Base-by-base conservation (phyloP, 495 filamentous ascomycete genomes). In the Filosporella fistucella region DNA sequence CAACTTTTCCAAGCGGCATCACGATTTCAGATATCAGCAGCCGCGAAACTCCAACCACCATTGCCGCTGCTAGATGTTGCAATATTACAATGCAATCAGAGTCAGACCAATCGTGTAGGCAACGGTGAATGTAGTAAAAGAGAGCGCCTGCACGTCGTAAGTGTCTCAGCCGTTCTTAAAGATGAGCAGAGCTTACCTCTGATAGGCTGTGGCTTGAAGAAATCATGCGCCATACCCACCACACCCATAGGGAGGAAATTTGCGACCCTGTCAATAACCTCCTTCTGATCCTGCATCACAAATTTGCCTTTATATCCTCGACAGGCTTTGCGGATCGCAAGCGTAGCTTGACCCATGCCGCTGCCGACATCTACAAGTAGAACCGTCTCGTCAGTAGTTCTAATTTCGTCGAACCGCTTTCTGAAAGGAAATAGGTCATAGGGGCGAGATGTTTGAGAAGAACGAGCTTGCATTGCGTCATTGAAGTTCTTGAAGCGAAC, bases 241-340 rank as follows among this genome's bases (percentile, higher is more conserved):
- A 82, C 67, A 0, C 73, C 71, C 2, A 47, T 52, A 17, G 65
- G 47, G 10, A 35, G 18, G 17, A 28, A 14, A 14, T 8, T 3
- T 6, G 14, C 35, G 12, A 52, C 20, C 9, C 56, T 51, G 2
- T 58, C 52, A 10, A 80, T 47, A 1, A 65, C 66, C 23, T 63
- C 54, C 3, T 70, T 60, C 0, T 74, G 58, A 46, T 85, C 80
- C 46, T 84, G 77, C 2, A 81, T 49, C 5, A 83, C 54, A 17
- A 84, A 59, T 45, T 47, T 49, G 5, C 54, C 54, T 25, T 46
- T 48, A 6, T 49, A 16, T 2, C 36, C 39, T 4, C 13, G 16
- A 21, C 14, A 28, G 11, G 40, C 22, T 17, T 23, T 23, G 9
- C 26, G 26, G 23, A 57, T 53, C 1, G 13, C 22, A 4, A 9